Base-by-base conservation (phyloP, 192 early-diverging fungal genomes). In the Backusella morwellensis region DNA sequence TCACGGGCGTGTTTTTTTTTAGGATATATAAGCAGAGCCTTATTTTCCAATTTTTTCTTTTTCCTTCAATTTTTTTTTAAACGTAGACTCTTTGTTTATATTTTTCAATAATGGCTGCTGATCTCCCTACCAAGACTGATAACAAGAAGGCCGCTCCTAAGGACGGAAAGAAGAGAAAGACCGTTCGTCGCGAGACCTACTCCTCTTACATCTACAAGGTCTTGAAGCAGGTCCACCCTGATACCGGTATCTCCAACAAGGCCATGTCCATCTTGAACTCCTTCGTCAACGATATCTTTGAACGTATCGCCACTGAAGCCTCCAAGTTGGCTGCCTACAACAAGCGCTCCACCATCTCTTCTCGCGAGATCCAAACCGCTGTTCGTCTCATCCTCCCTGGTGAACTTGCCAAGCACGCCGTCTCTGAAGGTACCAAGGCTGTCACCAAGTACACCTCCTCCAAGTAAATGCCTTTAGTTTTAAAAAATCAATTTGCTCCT, bases 261-360 rank as follows among this genome's bases (percentile, higher is more conserved):
- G 95, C 96, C 86, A 98, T 98, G 96, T 94, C 93, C 47, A 96
- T 96, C 86, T 88, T 95, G 83, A 97, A 98, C 94, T 96, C 95
- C 41, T 98, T 97, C 82, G 96, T 98, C 73, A 94, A 96, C 86
- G 96, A 97, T 86, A 98, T 98, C 85, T 98, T 97, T 84, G 96
- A 97, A 85, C 92, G 93, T 78, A 93, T 95, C 73, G 93, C 94
- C 77, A 75, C 78, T 75, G 89, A 90, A 81, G 89, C 90, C 47
- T 91, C 90, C 79, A 89, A 91, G 85, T 86, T 94, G 15, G 92
- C 94, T 40, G 81, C 90, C 35, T 93, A 94, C 91, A 95, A 93
- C 94, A 95, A 96, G 90, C 85, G 90, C 67, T 93, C 93, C 75
- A 95, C 95, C 81, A 96, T 96, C 86, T 91, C 91, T 36, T 95